phyloP scores from a whole-genome alignment of 2,329 filamentous ascomycete genomes.

The Fusarium azukiicola region DNA sequence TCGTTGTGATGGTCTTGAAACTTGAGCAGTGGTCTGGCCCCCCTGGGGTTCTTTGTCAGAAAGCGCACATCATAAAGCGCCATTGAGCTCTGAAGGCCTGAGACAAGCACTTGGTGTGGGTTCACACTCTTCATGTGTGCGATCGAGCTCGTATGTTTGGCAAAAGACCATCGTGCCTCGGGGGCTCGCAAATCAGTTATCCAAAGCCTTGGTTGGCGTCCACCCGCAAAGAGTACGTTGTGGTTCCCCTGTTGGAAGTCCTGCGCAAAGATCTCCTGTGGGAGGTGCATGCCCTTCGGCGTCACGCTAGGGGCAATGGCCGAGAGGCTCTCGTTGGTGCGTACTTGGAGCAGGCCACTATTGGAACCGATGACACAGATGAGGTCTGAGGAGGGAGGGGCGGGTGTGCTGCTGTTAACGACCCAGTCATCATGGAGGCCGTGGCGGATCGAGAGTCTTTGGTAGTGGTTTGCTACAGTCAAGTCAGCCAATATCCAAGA shows the following conservation, averaged over 20 bases:
- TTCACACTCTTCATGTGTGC: slow-evolving; percentile 74
- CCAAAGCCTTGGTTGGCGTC: slow-evolving; percentile 70
- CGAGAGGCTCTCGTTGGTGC: slow-evolving; percentile 55
- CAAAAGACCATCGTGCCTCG: slow-evolving; percentile 57
- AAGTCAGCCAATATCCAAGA: slow-evolving; percentile 12
- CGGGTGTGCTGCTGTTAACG: slow-evolving; percentile 67
- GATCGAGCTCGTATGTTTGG: slow-evolving; percentile 65
- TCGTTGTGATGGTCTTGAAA: slow-evolving; percentile 75
- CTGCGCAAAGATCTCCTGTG: slow-evolving; percentile 69
- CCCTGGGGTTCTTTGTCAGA: slow-evolving; percentile 42
- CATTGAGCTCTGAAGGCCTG: slow-evolving; percentile 73
- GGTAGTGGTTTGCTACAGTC: slow-evolving; percentile 57
- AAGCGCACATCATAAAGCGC: slow-evolving; percentile 79
- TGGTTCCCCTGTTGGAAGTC: slow-evolving; percentile 70
- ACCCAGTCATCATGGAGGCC: slow-evolving; percentile 54
- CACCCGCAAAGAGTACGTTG: slow-evolving; percentile 73
- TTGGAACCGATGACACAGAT: slow-evolving; percentile 72
- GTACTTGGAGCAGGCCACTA: slow-evolving; percentile 67
- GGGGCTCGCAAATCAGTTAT: slow-evolving; percentile 68
- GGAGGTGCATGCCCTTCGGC: slow-evolving; percentile 45
- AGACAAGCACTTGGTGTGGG: slow-evolving; percentile 73
- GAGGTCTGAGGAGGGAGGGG: slow-evolving; percentile 63
- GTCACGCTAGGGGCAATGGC: slow-evolving; percentile 59
- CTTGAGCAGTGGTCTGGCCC: slow-evolving; percentile 64
- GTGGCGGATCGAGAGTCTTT: slow-evolving; percentile 57